These are phyloP conservation scores for Vanderwaltozyma polyspora DNA, from an alignment of 805 yeast genomes.

Conservation along the genomic window DNA sequence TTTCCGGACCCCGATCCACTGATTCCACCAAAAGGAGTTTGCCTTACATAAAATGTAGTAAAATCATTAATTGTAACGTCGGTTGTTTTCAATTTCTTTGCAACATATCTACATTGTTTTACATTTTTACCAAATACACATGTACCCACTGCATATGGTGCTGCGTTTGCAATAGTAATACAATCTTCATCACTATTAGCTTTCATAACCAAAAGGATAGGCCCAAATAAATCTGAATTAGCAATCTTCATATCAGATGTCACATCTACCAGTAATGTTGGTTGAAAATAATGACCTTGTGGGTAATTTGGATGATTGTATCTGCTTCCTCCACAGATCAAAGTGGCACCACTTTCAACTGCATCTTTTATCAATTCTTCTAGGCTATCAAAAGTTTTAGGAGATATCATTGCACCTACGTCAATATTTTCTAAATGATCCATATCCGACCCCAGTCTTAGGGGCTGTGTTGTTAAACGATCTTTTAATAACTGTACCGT, in stretches of 20 bases:
- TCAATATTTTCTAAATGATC: conserved; percentile 87
- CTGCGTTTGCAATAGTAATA: conserved; percentile 66
- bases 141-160: conserved; percentile 83
- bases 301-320: conserved; percentile 86
- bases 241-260: conserved; percentile 68
- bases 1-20: conserved; percentile 92
- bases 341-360: conserved; percentile 62
- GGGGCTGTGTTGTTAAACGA: conserved; percentile 38
- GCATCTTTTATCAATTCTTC: conserved; percentile 64
- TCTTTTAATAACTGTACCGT: conserved; percentile 45
- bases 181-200: conserved; percentile 61
- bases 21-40: conserved; percentile 91
- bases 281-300: conserved; percentile 85
- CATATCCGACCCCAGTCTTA: conserved; percentile 80
- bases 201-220: conserved; percentile 67
- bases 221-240: conserved; percentile 88
- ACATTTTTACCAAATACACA: conserved; percentile 71
- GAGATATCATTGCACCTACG: conserved; percentile 90
- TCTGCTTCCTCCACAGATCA: conserved; percentile 73
- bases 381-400: conserved; percentile 55
- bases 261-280: conserved; percentile 79
- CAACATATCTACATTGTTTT: conserved; percentile 46
- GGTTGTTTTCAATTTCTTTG: conserved; percentile 60
- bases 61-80: conserved; percentile 95
- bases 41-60: conserved; percentile 92